Base-by-base conservation (phyloP, 2,329 filamentous ascomycete species). In the Plenodomus tracheiphilus region DNA sequence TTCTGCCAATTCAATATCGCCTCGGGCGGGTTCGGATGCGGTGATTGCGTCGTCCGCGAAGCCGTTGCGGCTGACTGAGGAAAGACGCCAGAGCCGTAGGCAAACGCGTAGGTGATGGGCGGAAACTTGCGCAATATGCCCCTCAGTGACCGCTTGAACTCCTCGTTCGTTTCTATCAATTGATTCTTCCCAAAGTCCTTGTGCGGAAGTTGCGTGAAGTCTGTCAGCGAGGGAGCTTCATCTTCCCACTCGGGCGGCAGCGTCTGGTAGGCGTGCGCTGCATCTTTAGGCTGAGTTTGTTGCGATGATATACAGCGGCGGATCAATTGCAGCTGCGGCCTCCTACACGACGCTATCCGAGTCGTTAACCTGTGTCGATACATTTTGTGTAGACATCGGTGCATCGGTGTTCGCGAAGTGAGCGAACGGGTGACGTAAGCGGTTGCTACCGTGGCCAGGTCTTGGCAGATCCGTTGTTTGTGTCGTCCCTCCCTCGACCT, bases 61-160 rank as follows among this genome's bases (percentile, higher is more conserved):
- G 76, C 72, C 32, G 69, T 70, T 36, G 71, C 70, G 58, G 81
- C 81, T 41, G 77, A 77, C 70, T 99, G 94, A 0, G 92, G 86
- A 66, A 99, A 99, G 9, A 99, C 94, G 3, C 94, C 94, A 5
- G 93, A 97, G 18, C 94, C 94, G 68, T 99, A 99, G 1, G 94
- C 94, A 72, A 99, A 96, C 13, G 92, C 93, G 77, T 97, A 97
- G 47, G 92, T 85, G 59, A 99, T 96, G 0, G 94, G 93, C 0
- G 94, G 93, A 73, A 99, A 97, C 65, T 95, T 85, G 83, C 91
- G 94, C 18, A 97, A 78, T 56, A 97, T 89, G 63, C 91, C 85
- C 45, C 92, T 85, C 64, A 99, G 75, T 11, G 87, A 87, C 72
- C 97, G 89, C 68, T 96, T 97, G 73, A 97, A 94, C 70, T 97